These are phyloP conservation scores for Neofusicoccum kwambonambiense DNA, from an alignment of 2,329 filamentous ascomycete species.

Conservation along the genomic window DNA sequence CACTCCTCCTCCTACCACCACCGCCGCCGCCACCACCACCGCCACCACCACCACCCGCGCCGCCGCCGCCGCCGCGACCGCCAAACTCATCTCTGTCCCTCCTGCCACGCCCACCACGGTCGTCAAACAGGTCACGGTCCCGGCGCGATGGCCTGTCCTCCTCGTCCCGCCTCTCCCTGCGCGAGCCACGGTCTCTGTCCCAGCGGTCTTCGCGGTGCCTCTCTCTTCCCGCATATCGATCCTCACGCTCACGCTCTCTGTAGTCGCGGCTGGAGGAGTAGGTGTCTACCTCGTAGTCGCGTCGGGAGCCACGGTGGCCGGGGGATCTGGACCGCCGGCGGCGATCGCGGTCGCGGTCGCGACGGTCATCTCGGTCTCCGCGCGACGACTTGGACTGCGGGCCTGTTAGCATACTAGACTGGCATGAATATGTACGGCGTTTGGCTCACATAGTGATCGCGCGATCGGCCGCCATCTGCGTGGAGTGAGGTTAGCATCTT, in stretches of 20 bases:
- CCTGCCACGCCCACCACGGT: conserved; percentile 49
- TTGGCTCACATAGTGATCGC: conserved; percentile 39
- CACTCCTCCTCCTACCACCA: conserved; percentile 67
- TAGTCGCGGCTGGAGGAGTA: conserved; percentile 94
- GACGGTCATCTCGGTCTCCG: conserved; percentile 39
- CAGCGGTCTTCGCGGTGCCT: conserved; percentile 62
- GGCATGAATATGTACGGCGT: conserved; percentile 22
- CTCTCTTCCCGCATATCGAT: conserved; percentile 75
- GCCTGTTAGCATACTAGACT: conserved; percentile 25
- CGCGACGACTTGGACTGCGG: conserved; percentile 42
- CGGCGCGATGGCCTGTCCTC: conserved; percentile 42
- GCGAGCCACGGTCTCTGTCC: conserved; percentile 62
- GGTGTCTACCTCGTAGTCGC: conserved; percentile 75
- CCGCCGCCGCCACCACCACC: conserved; percentile 45
- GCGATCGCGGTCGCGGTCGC: conserved; percentile 40
- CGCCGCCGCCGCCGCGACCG: conserved; percentile 41
- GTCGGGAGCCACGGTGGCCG: conserved; percentile 66
- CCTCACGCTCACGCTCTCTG: conserved; percentile 88
- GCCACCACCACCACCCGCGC: conserved; percentile 47
- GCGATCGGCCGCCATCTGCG: conserved; percentile 29
- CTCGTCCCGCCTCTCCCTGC: conserved; percentile 29
- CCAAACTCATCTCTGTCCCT: conserved; percentile 50
- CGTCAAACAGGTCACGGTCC: conserved; percentile 62
- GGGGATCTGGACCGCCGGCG: conserved; percentile 84
- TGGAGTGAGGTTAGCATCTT: not conserved